Conservation (phyloP, 306 rosid genomes). For the Cyclanthera cordifolia region DNA sequence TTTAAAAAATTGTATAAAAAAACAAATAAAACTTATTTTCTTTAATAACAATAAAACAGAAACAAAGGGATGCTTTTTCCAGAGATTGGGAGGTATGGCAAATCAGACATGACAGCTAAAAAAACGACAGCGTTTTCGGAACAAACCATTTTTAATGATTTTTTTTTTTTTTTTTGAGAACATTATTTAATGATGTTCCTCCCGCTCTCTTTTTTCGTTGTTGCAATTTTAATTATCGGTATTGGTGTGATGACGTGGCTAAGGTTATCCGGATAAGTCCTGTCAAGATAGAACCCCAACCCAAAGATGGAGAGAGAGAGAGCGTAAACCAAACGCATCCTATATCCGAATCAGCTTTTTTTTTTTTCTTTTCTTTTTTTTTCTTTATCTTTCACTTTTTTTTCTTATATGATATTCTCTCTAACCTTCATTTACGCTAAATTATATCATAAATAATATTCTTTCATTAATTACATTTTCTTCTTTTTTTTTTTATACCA, state of each 20-base stretch:
- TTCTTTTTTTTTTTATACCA: too few species aligned
- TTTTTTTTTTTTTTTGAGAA: not conserved
- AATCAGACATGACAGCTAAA: not conserved
- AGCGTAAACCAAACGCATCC: slow-evolving; percentile 30
- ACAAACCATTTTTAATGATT: not conserved
- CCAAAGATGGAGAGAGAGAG: too few species aligned
- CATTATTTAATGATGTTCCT: too few species aligned
- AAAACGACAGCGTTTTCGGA: slow-evolving; percentile 12
- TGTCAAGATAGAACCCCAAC: not conserved
- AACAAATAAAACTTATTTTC: too few species aligned
- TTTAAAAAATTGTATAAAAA: too few species aligned
- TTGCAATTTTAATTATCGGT: not conserved
- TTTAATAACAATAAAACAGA: too few species aligned
- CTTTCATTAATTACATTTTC: too few species aligned
- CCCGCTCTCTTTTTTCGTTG: not conserved
- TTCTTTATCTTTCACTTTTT: too few species aligned
- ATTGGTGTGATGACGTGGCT: slow-evolving; percentile 15
- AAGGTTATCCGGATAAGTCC: slow-evolving; percentile 18
- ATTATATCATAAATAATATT: too few species aligned
- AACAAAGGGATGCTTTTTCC: too few species aligned
- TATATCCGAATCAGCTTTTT: slow-evolving; percentile 22
- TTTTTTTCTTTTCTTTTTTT: not conserved
- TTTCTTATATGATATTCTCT: too few species aligned
- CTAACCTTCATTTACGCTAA: too few species aligned
- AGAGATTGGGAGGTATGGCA: not conserved